Base-by-base conservation (phyloP, 306 rosid species). In the Dryas alaskensis region DNA sequence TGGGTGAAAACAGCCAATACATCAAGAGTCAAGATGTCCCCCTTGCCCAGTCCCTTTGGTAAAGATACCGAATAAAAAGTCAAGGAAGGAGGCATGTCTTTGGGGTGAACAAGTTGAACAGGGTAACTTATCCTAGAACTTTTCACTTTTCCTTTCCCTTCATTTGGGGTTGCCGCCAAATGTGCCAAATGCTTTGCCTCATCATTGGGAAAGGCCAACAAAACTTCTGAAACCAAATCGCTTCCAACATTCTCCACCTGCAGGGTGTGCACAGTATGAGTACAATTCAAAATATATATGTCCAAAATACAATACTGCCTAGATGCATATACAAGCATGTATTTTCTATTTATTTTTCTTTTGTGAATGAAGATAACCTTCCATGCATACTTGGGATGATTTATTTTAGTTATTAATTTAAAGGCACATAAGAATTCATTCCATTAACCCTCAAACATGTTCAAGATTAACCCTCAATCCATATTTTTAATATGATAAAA, bases 181-280 rank as follows among this genome's bases (percentile, higher is more conserved):
- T 87, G 79, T 50, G 98, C 92, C 84, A 95, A 79, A 82, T 92
- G 73, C 4, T 81, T 85, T 19, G 83, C 87, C 80, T 84, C 96
- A 49, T 45, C 67, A 7, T 87, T 97, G 19, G 99, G 97, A 84
- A 92, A 82, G 17, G 92, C 49, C 83, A 92, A 73, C 78, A 87
- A 61, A 77, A 95, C 67, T 76, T 90, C 89, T 0, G 90, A 81
- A 27, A 81, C 93, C 76, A 53, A 63, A 70, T 81, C 80, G 58
- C 83, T 84, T 71, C 99, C 99, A 7, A 75, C 71, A 84, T 95
- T 95, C 82, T 88, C 92, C 53, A 86, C 92, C 98, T 94, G 81
- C 65, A 54, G 47, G 70, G 27, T 40, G 58, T 55, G 5, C 39
- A 10, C 19, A 22, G 19, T 8, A 67, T 6, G 46, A 31, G 49